Conservation (phyloP, 2,329 filamentous ascomycete species). For the Blastomyces gilchristii region DNA sequence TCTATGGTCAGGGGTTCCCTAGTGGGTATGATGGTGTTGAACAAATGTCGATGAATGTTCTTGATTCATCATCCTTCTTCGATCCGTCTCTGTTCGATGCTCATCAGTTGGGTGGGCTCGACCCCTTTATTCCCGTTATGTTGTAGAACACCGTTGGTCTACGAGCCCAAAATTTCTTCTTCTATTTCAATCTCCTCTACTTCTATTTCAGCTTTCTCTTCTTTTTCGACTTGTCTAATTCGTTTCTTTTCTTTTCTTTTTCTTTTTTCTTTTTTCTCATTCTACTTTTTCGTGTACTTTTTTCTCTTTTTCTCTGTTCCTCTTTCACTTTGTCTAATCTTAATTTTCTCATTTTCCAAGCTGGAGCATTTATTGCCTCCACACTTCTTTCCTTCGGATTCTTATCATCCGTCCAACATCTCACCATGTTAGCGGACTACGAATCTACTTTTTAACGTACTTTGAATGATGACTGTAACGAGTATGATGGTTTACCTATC, state of each 20-base stretch:
- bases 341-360: conserved; percentile 1
- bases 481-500: not conserved
- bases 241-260: conserved; percentile 7
- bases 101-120: conserved; percentile 26
- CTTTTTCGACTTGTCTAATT: conserved; percentile 10
- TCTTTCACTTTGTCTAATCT: conserved; percentile 3
- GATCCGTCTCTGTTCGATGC: conserved; percentile 21
- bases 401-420: not conserved
- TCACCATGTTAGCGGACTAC: conserved; percentile 5
- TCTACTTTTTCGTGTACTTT: not conserved
- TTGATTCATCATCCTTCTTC: conserved; percentile 24
- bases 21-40: conserved; percentile 25
- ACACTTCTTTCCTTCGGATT: not conserved
- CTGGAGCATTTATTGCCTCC: conserved; percentile 7
- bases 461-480: conserved; percentile 1
- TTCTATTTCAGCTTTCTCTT: conserved; percentile 8
- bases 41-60: conserved; percentile 21
- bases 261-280: not conserved
- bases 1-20: conserved; percentile 13
- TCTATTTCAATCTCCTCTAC: conserved; percentile 8
- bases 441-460: not conserved
- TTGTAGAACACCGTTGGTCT: conserved; percentile 20
- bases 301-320: conserved; percentile 8
- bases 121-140: conserved; percentile 29
- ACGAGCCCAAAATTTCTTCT: conserved; percentile 11